These are phyloP conservation scores for Knoxdaviesia capensis DNA, from an alignment of 2,329 filamentous ascomycete genomes.

Conservation along the genomic window DNA sequence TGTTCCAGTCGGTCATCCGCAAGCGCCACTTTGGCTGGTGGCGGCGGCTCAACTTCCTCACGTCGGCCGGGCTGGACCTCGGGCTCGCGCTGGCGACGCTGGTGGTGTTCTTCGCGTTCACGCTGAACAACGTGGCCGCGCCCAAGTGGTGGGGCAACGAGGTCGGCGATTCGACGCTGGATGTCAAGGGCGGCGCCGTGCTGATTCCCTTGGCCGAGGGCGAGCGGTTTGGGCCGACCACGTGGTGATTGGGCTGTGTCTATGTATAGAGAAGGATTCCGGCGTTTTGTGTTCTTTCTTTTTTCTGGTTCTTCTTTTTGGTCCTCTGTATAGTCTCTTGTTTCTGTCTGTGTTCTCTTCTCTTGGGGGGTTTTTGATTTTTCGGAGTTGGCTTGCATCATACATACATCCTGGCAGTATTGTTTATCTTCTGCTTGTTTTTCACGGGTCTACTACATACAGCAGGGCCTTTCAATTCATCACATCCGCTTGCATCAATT, in stretches of 20 bases:
- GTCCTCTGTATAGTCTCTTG: too few species aligned
- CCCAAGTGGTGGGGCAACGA: constrained; percentile 53
- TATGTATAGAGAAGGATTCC: too few species aligned
- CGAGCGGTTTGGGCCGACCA: constrained; percentile 38
- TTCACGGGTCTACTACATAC: too few species aligned
- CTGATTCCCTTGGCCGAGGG: constrained; percentile 29
- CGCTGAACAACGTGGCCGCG: constrained; percentile 37
- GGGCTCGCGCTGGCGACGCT: constrained; percentile 48
- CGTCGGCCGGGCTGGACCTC: constrained; percentile 48
- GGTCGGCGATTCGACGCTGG: constrained; percentile 38
- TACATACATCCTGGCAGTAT: not conserved
- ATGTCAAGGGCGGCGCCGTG: constrained; percentile 37
- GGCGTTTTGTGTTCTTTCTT: too few species aligned
- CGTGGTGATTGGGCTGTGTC: constrained; percentile 19
- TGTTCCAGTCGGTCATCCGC: constrained; percentile 51
- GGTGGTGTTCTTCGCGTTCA: constrained; percentile 50
- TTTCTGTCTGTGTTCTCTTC: too few species aligned
- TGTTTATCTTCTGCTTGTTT: not conserved
- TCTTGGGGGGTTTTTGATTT: too few species aligned
- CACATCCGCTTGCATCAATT: too few species aligned
- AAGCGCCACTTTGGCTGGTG: constrained; percentile 48
- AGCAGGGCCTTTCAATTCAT: too few species aligned
- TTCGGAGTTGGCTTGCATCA: too few species aligned
- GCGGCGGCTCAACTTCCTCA: constrained; percentile 54
- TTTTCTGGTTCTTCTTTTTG: not conserved